Evolutionary conservation across 2,329 filamentous ascomycete genomes (phyloP).

Genomic region (Penicillium occitanis): DNA sequence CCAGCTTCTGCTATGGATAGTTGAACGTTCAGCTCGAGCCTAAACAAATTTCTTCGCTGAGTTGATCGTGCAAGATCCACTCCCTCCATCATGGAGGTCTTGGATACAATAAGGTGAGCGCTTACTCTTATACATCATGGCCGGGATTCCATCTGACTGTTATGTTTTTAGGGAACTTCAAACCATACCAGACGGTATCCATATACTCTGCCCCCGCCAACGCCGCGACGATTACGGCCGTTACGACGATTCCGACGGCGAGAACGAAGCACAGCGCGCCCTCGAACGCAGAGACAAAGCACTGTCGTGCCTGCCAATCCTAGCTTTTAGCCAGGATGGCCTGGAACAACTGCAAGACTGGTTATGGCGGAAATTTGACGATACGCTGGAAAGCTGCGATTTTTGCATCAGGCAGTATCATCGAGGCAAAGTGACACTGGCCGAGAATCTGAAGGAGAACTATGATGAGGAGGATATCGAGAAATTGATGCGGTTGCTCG

Average conservation of each 20-base stretch:
- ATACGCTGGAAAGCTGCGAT: slow-evolving; percentile 63
- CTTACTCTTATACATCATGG: background rate
- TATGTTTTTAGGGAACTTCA: slow-evolving; percentile 41
- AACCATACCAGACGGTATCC: slow-evolving; percentile 49
- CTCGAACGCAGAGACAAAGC: slow-evolving; percentile 60
- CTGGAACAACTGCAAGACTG: slow-evolving; percentile 60
- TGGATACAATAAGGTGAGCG: slow-evolving; percentile 43
- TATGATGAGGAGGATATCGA: slow-evolving; percentile 50
- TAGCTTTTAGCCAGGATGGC: slow-evolving; percentile 64
- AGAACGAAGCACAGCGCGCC: slow-evolving; percentile 54
- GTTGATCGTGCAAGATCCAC: slow-evolving; percentile 1
- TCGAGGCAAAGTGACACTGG: slow-evolving; percentile 62
- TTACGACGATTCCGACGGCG: slow-evolving; percentile 60
- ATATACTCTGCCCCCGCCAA: slow-evolving; percentile 68
- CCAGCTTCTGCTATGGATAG: slow-evolving; percentile 5
- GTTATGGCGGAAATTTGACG: slow-evolving; percentile 59
- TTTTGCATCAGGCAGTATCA: slow-evolving; percentile 74
- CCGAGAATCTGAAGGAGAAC: slow-evolving; percentile 61
- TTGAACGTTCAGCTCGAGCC: background rate
- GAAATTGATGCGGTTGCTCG: slow-evolving; percentile 57
- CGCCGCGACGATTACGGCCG: slow-evolving; percentile 63
- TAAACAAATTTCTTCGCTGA: background rate
- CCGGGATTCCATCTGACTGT: background rate
- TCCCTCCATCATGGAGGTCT: slow-evolving; percentile 39
- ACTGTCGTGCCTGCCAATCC: slow-evolving; percentile 66